Conservation (phyloP, 805 yeast species). For the Candida takata region DNA sequence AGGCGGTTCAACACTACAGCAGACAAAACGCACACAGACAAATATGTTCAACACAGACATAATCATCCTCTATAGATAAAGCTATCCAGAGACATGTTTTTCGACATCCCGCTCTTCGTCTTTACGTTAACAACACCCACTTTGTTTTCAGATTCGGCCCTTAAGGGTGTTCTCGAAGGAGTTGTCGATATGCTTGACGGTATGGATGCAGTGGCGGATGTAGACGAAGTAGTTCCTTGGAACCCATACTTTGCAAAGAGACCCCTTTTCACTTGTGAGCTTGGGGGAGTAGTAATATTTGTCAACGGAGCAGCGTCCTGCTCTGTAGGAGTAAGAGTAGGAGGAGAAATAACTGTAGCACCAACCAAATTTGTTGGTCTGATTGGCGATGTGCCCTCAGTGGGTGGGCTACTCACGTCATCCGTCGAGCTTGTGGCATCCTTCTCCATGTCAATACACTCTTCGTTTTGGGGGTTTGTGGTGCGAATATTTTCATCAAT, state of each 20-base stretch:
- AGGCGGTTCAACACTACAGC: too few relatives aligned
- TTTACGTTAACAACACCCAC: slow-evolving; percentile 2
- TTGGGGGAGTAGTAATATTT: too few relatives aligned
- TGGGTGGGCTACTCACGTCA: not conserved
- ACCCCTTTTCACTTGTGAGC: slow-evolving; percentile 3
- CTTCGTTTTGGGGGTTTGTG: too few relatives aligned
- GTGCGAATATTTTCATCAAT: not conserved
- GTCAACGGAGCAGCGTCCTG: too few relatives aligned
- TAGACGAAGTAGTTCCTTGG: not conserved
- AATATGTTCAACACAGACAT: too few relatives aligned
- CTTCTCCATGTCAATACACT: too few relatives aligned
- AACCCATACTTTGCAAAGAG: slow-evolving; percentile 13
- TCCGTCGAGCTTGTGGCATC: not conserved
- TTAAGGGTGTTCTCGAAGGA: too few relatives aligned
- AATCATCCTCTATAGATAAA: slow-evolving; percentile 15
- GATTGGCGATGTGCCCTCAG: not conserved
- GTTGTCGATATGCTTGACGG: too few relatives aligned
- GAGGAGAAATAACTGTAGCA: not conserved
- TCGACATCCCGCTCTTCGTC: slow-evolving; percentile 5
- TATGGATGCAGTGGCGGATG: too few relatives aligned
- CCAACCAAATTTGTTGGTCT: not conserved
- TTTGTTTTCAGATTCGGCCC: not conserved
- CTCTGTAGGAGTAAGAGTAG: too few relatives aligned
- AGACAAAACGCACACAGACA: too few relatives aligned
- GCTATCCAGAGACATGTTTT: slow-evolving; percentile 14